Percentiles rank a stretch among this genome's conserved stretches.
These are phyloP conservation scores for Vitis amurensis DNA, from an alignment of 164 flowering plant species.

Conservation along the genomic window DNA sequence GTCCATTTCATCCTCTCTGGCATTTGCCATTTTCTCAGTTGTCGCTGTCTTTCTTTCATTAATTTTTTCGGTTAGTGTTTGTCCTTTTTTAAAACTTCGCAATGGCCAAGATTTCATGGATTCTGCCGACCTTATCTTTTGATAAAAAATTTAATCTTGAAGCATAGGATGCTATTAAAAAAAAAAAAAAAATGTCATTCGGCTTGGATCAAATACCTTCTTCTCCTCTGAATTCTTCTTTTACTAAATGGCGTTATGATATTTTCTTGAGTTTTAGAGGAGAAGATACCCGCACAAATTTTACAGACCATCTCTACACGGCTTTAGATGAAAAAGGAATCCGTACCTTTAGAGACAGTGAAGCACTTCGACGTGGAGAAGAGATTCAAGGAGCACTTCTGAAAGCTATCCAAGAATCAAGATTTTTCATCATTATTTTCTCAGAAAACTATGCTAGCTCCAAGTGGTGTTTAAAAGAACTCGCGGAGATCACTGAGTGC, in stretches of 20 bases:
- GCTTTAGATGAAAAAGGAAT: not conserved
- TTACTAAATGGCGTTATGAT: not conserved
- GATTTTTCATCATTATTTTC: constrained; percentile 2
- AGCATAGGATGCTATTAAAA: too few relatives aligned
- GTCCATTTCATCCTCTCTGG: too few relatives aligned
- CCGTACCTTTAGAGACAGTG: constrained; percentile 7
- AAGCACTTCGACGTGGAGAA: not conserved
- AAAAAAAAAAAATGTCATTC: too few relatives aligned
- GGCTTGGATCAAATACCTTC: too few relatives aligned
- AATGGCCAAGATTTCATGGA: too few relatives aligned
- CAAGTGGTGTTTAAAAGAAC: not conserved
- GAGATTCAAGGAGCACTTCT: not conserved
- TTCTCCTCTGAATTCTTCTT: not conserved
- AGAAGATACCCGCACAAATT: not conserved
- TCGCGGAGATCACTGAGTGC: too few relatives aligned
- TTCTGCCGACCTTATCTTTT: too few relatives aligned
- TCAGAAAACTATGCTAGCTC: not conserved
- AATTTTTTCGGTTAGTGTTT: too few relatives aligned
- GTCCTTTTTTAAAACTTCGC: too few relatives aligned
- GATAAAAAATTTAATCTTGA: too few relatives aligned
- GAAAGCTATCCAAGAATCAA: not conserved
- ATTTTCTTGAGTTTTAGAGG: constrained; percentile 12
- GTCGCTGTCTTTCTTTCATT: too few relatives aligned
- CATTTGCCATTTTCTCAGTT: too few relatives aligned
- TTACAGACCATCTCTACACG: not conserved